phyloP scores from a whole-genome alignment of 352 stramenopile species.

The Pythium sp. region DNA sequence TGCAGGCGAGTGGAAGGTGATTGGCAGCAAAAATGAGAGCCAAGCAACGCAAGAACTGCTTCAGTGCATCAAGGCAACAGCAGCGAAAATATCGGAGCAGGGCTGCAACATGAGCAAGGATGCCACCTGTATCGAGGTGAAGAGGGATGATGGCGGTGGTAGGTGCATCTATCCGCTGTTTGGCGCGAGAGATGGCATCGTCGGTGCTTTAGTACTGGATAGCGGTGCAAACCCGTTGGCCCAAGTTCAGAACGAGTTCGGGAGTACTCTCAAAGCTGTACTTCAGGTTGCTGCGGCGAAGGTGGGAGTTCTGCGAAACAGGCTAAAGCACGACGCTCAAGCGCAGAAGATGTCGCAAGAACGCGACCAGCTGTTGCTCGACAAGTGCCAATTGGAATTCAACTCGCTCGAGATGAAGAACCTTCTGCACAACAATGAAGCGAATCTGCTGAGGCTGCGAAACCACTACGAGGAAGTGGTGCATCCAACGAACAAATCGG shows the following conservation, averaged over 20 bases:
- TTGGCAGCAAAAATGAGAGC: neutral
- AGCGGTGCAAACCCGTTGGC: neutral
- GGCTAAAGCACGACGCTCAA: neutral
- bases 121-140: neutral
- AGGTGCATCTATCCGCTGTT: constrained; percentile 1
- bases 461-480: constrained; percentile 1
- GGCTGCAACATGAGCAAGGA: neutral
- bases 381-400: constrained; percentile 17
- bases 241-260: neutral
- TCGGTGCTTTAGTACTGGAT: constrained; percentile 8
- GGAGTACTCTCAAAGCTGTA: neutral
- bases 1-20: neutral
- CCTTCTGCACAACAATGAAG: constrained; percentile 16
- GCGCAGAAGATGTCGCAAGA: neutral
- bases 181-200: neutral
- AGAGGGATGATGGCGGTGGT: neutral
- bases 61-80: neutral
- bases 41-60: constrained; percentile 1
- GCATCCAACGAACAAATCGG: neutral
- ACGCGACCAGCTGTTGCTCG: constrained; percentile 2
- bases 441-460: neutral
- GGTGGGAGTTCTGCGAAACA: neutral
- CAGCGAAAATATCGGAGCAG: neutral
- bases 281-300: neutral
- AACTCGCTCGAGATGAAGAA: constrained; percentile 18